Conservation (phyloP, 2,329 filamentous ascomycete genomes). For the Colletotrichum melonis region DNA sequence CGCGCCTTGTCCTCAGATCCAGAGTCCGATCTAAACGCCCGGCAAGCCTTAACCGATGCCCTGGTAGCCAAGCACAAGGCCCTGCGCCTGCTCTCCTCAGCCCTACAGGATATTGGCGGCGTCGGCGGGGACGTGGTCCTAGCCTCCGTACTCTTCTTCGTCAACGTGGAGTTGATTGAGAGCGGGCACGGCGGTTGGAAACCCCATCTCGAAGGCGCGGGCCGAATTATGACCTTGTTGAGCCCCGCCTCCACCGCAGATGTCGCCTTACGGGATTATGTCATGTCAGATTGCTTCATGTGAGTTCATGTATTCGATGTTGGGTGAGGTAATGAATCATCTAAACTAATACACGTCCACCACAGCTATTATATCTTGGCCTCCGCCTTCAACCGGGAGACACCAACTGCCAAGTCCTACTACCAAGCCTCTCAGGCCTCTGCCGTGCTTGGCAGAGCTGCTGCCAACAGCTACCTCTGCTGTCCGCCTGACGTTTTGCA, state of each 20-base stretch:
- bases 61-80: constrained; percentile 59
- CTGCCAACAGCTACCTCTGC: constrained; percentile 59
- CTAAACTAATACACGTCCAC: constrained; percentile 13
- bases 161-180: constrained; percentile 63
- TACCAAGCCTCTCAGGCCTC: constrained; percentile 51
- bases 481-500: constrained; percentile 57
- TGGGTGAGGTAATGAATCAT: constrained; percentile 8
- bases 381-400: constrained; percentile 54
- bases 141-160: constrained; percentile 59
- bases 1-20: constrained; percentile 43
- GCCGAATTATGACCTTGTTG: constrained; percentile 55
- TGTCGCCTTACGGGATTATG: constrained; percentile 53
- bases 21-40: constrained; percentile 38
- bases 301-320: constrained; percentile 40
- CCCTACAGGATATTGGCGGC: constrained; percentile 48
- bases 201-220: constrained; percentile 58
- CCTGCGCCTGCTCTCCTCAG: constrained; percentile 52
- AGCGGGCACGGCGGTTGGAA: constrained; percentile 60
- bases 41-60: constrained; percentile 53
- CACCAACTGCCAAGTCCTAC: constrained; percentile 43
- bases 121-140: constrained; percentile 54
- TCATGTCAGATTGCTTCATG: constrained; percentile 61
- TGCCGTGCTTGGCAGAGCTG: constrained; percentile 51
- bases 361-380: constrained; percentile 58
- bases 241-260: constrained; percentile 47